Evolutionary conservation across 148 eudicot genomes (phyloP).

Genomic region (Fagopyrum homotropicum): DNA sequence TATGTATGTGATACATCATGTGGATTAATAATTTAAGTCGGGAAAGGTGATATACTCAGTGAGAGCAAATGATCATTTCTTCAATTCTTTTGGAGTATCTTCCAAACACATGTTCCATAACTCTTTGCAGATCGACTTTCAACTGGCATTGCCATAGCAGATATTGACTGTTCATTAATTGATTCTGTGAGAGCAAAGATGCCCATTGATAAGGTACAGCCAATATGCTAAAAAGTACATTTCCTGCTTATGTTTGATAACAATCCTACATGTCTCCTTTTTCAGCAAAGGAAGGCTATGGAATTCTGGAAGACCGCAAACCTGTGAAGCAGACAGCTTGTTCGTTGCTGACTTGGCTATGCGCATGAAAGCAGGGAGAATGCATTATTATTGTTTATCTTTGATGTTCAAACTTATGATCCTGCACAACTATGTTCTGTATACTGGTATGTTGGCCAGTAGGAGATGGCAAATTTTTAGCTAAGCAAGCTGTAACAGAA

Average conservation of each 20-base stretch:
- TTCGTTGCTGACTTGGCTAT: background rate
- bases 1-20: background rate
- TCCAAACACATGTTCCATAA: background rate
- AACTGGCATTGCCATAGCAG: constrained; percentile 86
- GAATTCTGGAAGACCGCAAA: constrained; percentile 45
- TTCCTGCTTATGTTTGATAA: background rate
- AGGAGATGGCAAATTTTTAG: background rate
- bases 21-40: constrained; percentile 8
- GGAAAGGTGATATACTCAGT: background rate
- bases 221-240: background rate
- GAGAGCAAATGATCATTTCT: background rate
- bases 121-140: constrained; percentile 55
- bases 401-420: background rate
- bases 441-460: background rate
- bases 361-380: background rate
- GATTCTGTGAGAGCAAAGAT: constrained; percentile 79
- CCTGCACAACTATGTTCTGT: background rate
- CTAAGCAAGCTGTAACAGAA: background rate
- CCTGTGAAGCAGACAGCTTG: constrained; percentile 15
- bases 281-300: constrained; percentile 68
- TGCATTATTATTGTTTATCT: background rate
- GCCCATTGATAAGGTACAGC: constrained; percentile 73
- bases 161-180: constrained; percentile 64
- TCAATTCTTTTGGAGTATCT: background rate
- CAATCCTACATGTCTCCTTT: constrained; percentile 12